Base-by-base conservation (phyloP, 192 early-diverging fungal species). In the Backusella macrospora region DNA sequence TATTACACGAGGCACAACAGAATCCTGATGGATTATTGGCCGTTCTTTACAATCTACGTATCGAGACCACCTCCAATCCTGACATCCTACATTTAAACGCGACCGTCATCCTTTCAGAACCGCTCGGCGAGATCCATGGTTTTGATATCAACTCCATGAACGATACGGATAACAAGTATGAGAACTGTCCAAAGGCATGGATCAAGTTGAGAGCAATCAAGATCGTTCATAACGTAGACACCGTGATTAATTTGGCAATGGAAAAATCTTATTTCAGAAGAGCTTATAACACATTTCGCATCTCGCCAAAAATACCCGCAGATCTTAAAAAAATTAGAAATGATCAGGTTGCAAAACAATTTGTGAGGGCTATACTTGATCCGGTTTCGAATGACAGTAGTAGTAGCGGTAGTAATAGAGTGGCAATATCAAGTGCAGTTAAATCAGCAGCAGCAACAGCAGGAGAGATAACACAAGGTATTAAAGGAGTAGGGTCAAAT, bases 131-230 rank as follows among this genome's bases (percentile, higher is more conserved):
- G 16, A 49, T 42, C 10, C 63, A 73, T 15, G 48, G 59, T 0
- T 68, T 78, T 68, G 71, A 73, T 47, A 48, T 62, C 3, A 40
- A 72, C 15, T 38, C 37, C 3, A 48, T 66, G 43, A 59, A 59
- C 0, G 65, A 63, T 10, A 43, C 64, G 6, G 48, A 29, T 14
- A 23, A 39, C 38, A 16, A 62, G 49, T 67, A 74, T 37, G 79
- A 76, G 18, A 70, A 68, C 29, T 65, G 48, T 23, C 79, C 79
- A 10, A 80, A 73, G 65, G 79, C 79, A 15, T 80, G 79, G 79
- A 62, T 72, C n/a, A 80, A 80, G 39, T 52, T 80, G 5, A 62
- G 49, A 40, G 55, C 76, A 1, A 8, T 76, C 0, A 64, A 64
- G 16, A 63, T 73, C 18, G 74, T 80, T 10, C 26, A 68, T 39